phyloP scores from a whole-genome alignment of 2,329 filamentous ascomycete species.

The Ophiostoma ips region DNA sequence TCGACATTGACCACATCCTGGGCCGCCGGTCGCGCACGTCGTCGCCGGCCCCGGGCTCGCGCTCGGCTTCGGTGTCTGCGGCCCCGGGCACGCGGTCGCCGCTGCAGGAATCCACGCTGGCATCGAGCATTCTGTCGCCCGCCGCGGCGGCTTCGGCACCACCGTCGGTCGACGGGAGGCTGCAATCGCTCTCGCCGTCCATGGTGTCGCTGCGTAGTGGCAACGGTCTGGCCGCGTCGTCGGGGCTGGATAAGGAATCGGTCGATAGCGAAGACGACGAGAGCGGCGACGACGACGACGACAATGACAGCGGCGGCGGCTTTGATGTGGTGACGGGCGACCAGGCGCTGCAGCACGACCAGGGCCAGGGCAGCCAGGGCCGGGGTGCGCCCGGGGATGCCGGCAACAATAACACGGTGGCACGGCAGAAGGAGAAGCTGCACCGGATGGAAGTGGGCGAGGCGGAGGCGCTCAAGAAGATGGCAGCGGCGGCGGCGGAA shows the following conservation, averaged over 20 bases:
- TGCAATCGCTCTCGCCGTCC: background rate
- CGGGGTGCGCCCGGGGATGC: background rate
- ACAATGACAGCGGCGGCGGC: conserved; percentile 27
- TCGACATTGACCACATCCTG: conserved; percentile 21
- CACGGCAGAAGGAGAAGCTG: conserved; percentile 28
- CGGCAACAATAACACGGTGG: background rate
- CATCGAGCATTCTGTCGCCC: background rate
- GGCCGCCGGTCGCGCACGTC: conserved; percentile 10
- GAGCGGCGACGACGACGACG: conserved; percentile 27
- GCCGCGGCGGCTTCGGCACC: background rate
- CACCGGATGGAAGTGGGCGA: conserved; percentile 48
- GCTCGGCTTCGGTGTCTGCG: background rate
- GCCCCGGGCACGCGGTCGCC: background rate
- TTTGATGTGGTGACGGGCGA: conserved; percentile 27
- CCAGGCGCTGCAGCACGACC: conserved; percentile 23
- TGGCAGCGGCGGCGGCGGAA: conserved; percentile 9
- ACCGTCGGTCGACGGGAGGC: background rate
- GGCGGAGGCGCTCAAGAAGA: conserved; percentile 32
- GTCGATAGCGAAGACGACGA: conserved; percentile 27
- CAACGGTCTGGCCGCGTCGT: conserved; percentile 10
- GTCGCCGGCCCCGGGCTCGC: conserved; percentile 5
- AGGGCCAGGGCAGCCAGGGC: background rate
- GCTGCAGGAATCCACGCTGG: background rate
- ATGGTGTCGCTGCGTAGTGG: background rate
- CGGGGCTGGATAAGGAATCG: conserved; percentile 4